Base-by-base conservation (phyloP, 805 yeast species). In the Ogataea trehaloabstinens region DNA sequence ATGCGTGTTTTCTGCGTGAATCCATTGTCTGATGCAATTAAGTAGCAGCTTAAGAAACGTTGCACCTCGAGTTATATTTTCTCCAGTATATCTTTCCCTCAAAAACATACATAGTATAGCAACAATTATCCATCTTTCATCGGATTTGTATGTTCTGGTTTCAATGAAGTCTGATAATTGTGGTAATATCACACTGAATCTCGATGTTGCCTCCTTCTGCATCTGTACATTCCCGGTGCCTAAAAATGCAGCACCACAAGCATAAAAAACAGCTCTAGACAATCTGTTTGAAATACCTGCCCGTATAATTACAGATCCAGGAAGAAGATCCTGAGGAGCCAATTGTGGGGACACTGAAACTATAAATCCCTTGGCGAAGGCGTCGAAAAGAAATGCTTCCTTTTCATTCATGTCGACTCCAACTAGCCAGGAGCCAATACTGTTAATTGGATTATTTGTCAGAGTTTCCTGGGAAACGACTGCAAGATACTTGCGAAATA, bases 331-430 rank as follows among this genome's bases (percentile, higher is more conserved):
- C 1, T 65, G 63, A 41, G 68, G 73, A 0, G 73, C 62, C 24
- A 60, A 48, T 40, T 69, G 73, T 1, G 75, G 71, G 1, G 70
- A 66, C 7, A 68, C 52, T 4, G 68, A 51, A 5, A 63, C 62
- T 42, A 72, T 61, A 44, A 68, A 71, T 1, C 68, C 70, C 31
- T 63, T 59, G 5, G 63, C 55, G 41, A 70, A 70, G 4, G 66
- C 67, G 44, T 61, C 56, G 40, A 55, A 60, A 19, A 55, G 36
- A 17, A 42, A 35, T 0, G 56, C 52, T 8, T 55, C 56, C 6
- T 45, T 43, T 5, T 28, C 27, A 11, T 41, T 25, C 37, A 54
- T 22, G 4, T 45, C 40, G 8, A 30, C 22, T 17, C 33, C 33
- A 20, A 22, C 8, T 17, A 30, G 7, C 8, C 8, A 10, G 16